Percentiles rank a stretch among this genome's conserved stretches.
These are phyloP conservation scores for Misopates orontium DNA, from an alignment of 257 asterid species.

Conservation along the genomic window DNA sequence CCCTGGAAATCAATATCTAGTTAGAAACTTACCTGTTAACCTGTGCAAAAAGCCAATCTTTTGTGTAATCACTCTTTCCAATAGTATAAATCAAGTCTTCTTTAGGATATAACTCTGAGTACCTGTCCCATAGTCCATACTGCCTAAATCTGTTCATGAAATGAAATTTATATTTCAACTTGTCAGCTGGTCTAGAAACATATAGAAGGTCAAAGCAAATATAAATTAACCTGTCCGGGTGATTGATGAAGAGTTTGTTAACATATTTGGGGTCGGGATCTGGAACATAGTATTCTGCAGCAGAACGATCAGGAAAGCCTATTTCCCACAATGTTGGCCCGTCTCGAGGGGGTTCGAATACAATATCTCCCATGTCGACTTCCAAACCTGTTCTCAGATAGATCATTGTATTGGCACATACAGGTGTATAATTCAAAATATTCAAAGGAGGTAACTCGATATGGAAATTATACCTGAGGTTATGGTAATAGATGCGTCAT, in stretches of 20 bases:
- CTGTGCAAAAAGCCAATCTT: slow-evolving; percentile 82
- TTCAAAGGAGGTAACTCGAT: neutral
- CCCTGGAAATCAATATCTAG: too few relatives aligned
- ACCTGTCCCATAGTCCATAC: slow-evolving; percentile 88
- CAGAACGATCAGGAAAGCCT: slow-evolving; percentile 86
- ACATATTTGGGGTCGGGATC: slow-evolving; percentile 72
- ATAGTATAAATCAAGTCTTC: slow-evolving; percentile 68
- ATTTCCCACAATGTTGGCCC: slow-evolving; percentile 95
- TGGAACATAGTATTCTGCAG: slow-evolving; percentile 75
- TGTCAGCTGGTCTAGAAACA: slow-evolving; percentile 4
- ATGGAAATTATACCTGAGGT: slow-evolving; percentile 51
- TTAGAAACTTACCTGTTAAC: slow-evolving; percentile 46
- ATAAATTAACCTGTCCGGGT: slow-evolving; percentile 58
- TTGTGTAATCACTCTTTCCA: slow-evolving; percentile 61
- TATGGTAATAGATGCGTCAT: slow-evolving; percentile 46
- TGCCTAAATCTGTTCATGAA: slow-evolving; percentile 66
- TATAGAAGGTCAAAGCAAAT: neutral
- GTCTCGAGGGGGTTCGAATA: slow-evolving; percentile 62
- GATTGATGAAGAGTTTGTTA: slow-evolving; percentile 58
- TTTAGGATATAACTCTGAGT: slow-evolving; percentile 63
- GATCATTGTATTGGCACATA: neutral
- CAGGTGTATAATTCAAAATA: neutral
- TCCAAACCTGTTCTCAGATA: slow-evolving; percentile 41
- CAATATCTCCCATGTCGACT: slow-evolving; percentile 53
- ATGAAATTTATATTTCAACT: neutral